A percentile compares a stretch with the other conserved stretches of the same genome.
Evolutionary conservation across 257 asterid genomes (phyloP).

Genomic region (Craterostigma plantagineum): DNA sequence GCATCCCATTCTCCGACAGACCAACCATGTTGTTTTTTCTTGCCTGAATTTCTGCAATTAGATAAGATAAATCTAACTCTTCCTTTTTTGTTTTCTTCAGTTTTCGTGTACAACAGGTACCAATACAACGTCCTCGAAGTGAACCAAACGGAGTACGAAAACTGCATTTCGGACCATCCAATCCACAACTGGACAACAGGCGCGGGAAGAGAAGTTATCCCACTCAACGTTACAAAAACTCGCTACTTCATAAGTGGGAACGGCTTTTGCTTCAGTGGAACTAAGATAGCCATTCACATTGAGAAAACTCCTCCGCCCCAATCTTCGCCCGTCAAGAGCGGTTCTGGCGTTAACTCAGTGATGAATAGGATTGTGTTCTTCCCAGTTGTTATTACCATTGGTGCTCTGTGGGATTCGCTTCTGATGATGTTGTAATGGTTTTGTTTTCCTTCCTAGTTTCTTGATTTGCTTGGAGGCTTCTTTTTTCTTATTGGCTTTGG

Average conservation of each 20-base stretch:
- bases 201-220: constrained; percentile 84
- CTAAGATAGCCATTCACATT: constrained; percentile 50
- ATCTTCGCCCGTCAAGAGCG: constrained; percentile 25
- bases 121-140: constrained; percentile 66
- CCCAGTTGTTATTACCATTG: too few species aligned
- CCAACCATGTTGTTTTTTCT: too few species aligned
- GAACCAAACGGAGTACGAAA: constrained; percentile 46
- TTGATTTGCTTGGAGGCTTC: too few species aligned
- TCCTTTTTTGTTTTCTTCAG: constrained; percentile 16
- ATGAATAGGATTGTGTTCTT: too few species aligned
- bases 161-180: constrained; percentile 40
- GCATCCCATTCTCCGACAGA: too few species aligned
- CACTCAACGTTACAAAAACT: constrained; percentile 49
- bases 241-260: constrained; percentile 70
- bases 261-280: constrained; percentile 71
- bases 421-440: too few species aligned
- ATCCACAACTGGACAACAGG: constrained; percentile 75
- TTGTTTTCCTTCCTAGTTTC: too few species aligned
- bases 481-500: too few species aligned
- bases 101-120: constrained; percentile 58
- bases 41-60: too few species aligned
- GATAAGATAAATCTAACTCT: too few species aligned
- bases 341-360: too few species aligned
- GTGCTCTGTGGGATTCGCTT: too few species aligned
- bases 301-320: constrained; percentile 65